Conservation (phyloP, 345 rosid genomes). For the Salix arbutifolia region DNA sequence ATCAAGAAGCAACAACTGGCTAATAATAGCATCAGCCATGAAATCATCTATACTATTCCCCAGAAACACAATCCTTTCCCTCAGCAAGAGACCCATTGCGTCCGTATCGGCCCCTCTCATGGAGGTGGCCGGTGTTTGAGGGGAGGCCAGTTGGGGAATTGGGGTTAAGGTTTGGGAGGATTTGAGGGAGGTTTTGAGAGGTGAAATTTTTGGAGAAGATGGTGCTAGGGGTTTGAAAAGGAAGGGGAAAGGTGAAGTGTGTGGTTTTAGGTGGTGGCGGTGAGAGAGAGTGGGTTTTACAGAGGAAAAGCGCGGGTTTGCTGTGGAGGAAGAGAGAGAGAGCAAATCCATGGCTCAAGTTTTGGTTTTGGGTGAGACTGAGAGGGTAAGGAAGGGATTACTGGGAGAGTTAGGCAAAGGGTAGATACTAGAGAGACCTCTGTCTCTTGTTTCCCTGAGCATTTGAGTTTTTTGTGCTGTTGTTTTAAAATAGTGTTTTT, state of each 20-base stretch:
- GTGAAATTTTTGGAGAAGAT: constrained; percentile 22
- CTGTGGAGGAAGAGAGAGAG: constrained; percentile 38
- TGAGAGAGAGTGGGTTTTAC: constrained; percentile 17
- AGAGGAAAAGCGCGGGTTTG: constrained; percentile 31
- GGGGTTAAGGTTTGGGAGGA: constrained; percentile 33
- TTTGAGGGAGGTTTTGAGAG: constrained; percentile 26
- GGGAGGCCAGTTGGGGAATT: constrained; percentile 16
- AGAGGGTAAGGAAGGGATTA: not conserved
- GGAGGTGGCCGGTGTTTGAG: constrained; percentile 64
- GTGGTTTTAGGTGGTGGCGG: not conserved
- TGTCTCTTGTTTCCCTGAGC: not conserved
- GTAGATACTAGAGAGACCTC: not conserved
- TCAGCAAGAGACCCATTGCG: constrained; percentile 80
- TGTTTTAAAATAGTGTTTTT: too few relatives aligned
- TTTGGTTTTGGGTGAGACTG: not conserved
- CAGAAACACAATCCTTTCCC: constrained; percentile 78
- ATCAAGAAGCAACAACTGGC: constrained; percentile 80
- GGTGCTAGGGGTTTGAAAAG: constrained; percentile 3
- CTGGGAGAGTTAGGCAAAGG: too few relatives aligned
- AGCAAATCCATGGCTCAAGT: constrained; percentile 41
- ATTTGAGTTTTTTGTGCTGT: not conserved
- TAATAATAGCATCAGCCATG: constrained; percentile 79
- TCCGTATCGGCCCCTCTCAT: constrained; percentile 72
- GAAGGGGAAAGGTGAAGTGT: constrained; percentile 7
- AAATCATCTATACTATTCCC: constrained; percentile 75